Evolutionary conservation across 768 basidiomycete genomes (phyloP).

Genomic region (Aureoboletus auriporus): DNA sequence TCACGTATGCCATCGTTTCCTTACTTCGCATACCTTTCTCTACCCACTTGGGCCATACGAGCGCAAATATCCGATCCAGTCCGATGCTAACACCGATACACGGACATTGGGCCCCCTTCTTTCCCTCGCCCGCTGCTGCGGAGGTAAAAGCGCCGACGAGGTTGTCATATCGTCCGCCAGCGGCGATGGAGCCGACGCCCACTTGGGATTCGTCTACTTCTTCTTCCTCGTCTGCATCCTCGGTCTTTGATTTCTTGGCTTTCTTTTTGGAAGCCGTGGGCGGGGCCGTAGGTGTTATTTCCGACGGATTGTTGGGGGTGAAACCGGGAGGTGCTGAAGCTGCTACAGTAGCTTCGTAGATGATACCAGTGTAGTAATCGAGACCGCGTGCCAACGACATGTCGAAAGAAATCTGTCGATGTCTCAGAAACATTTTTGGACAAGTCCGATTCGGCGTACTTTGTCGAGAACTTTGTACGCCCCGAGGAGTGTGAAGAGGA

Average conservation of each 20-base stretch:
- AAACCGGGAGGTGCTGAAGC: slow-evolving; percentile 91
- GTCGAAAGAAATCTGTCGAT: slow-evolving; percentile 83
- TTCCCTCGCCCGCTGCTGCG: slow-evolving; percentile 72
- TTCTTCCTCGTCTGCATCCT: slow-evolving; percentile 38
- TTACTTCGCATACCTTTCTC: slow-evolving; percentile 79
- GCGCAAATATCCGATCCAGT: slow-evolving; percentile 87
- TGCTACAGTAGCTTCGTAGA: slow-evolving; percentile 94
- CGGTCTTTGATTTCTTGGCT: slow-evolving; percentile 40
- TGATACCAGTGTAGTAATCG: slow-evolving; percentile 98
- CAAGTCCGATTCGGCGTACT: slow-evolving; percentile 36
- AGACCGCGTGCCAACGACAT: slow-evolving; percentile 95
- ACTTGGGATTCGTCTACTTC: slow-evolving; percentile 89
- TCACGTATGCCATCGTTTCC: slow-evolving; percentile 91
- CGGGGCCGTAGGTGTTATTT: slow-evolving; percentile 19
- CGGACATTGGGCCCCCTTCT: slow-evolving; percentile 64
- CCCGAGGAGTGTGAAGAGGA: slow-evolving; percentile 77
- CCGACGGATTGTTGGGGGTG: slow-evolving; percentile 46
- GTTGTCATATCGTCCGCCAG: slow-evolving; percentile 93
- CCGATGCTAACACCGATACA: slow-evolving; percentile 94
- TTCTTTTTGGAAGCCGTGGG: slow-evolving; percentile 32
- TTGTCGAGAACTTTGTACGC: slow-evolving; percentile 78
- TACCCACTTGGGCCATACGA: slow-evolving; percentile 85
- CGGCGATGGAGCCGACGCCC: slow-evolving; percentile 99
- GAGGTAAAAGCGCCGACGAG: slow-evolving; percentile 91
- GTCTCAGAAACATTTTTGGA: background rate